Evolutionary conservation across 1,139 yeast genomes (phyloP), one percentile per base, ranked within the genome.

Genomic region (Magnusiomyces sp.): DNA sequence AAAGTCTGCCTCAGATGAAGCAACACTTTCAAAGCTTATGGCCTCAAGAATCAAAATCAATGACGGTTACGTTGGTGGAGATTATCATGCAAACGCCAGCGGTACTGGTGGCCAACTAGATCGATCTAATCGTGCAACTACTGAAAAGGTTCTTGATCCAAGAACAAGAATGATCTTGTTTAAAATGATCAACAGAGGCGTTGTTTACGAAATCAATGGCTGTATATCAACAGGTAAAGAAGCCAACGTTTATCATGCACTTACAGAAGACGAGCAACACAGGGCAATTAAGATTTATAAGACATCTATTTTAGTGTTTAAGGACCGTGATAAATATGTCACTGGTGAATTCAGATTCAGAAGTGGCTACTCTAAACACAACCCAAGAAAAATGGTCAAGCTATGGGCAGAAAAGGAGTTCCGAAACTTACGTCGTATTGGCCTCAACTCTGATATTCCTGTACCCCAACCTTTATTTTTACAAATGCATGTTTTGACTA

Each of bases 341-440:
- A 94, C 87, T 62, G 98, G 98, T 40, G 99, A 94, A 67, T 92
- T 79, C 64, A 73, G 99, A 54, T 94, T 94, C 68, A 73, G 97
- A 62, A 85, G 87, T 62, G 78, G 83, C 13, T 87, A 88, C 58
- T 79, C 77, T 53, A 90, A 88, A 61, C 88, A 89, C 58, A 94
- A 94, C 61, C 97, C 98, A 6, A 76, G 98, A 60, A 90, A 90
- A 64, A 92, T 94, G 97, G 96, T 94, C 54, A 87, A 88, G 65
- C 76, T 90, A 34, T 94, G 99, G 99, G 98, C 98, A 0, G 98
- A 94, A 65, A 94, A 94, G 63, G 99, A 94, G 67, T 90, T 89
- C 59, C 71, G 99, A 51, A 94, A 94, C 63, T 73, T 94, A 66
- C 90, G 87, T 63, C 74, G 99, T 62, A 73, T 94, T 23, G 39